Evolutionary conservation across 495 filamentous ascomycete genomes (phyloP).

Genomic region (Astrothelium macrocarpum): DNA sequence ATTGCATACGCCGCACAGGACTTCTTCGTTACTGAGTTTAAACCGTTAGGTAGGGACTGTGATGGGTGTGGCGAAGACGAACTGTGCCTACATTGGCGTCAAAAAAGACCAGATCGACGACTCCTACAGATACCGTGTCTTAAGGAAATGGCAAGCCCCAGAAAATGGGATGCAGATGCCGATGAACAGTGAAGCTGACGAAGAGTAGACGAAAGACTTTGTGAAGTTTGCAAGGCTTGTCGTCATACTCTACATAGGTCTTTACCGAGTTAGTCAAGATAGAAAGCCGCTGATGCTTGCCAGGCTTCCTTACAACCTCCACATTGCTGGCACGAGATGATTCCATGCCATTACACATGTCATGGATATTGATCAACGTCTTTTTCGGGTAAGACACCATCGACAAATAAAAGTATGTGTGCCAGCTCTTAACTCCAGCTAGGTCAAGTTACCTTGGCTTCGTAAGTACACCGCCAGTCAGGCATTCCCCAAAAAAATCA

Average conservation of each 20-base stretch:
- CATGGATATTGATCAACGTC: constrained; percentile 80
- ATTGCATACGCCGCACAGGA: constrained; percentile 32
- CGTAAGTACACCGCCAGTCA: constrained; percentile 39
- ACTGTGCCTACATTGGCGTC: background rate
- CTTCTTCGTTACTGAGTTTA: constrained; percentile 80
- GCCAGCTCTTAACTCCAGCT: constrained; percentile 13
- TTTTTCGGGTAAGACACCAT: constrained; percentile 51
- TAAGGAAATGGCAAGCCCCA: constrained; percentile 67
- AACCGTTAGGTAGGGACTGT: constrained; percentile 84
- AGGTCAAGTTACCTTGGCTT: constrained; percentile 71
- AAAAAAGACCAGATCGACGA: background rate
- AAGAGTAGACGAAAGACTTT: constrained; percentile 68
- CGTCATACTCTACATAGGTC: constrained; percentile 65
- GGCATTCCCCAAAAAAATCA: background rate
- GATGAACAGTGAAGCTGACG: background rate
- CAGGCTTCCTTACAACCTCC: constrained; percentile 88
- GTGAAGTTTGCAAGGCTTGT: constrained; percentile 86
- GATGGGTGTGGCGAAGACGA: constrained; percentile 32
- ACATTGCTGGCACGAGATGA: constrained; percentile 73
- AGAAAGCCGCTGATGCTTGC: constrained; percentile 2
- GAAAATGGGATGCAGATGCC: background rate
- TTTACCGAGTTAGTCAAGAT: background rate
- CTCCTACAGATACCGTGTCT: constrained; percentile 59
- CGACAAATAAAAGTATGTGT: background rate
- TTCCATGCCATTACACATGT: constrained; percentile 66